Base-by-base conservation (phyloP, 306 rosid species). In the Sechiopsis laciniata region DNA sequence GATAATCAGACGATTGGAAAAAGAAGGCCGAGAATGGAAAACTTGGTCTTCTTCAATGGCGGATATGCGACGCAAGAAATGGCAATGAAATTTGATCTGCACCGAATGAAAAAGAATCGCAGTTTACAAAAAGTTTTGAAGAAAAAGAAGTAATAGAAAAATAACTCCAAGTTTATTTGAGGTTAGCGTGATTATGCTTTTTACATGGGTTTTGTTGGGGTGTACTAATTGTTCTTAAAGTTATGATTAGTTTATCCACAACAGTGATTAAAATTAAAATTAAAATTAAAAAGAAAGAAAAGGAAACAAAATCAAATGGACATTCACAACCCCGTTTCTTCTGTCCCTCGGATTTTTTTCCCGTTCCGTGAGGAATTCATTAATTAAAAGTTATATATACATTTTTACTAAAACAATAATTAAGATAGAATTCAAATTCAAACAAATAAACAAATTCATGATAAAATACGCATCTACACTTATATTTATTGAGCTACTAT, bases 91-190 rank as follows among this genome's bases (percentile, higher is more conserved):
- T 64, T 4, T 65, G 20, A 45, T 67, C 73, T 13, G 21, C 13
- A 37, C 19, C 2, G 72, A 55, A 66, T 10, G 73, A n/a, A n/a
- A n/a, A 45, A 67, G 72, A 67, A 10, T 46, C 29, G 65, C 14
- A 22, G 73, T 2, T 40, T 64, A 19, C 8, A 7, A 40, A 32
- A 46, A 22, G 57, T 12, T 48, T 21, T 3, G 21, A 19, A 46
- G 73, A 68, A 50, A 68, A 16, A 37, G 42, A 66, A 22, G n/a
- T 10, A 19, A 20, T 16, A 58, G 40, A 59, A 15, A 24, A 64
- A 10, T 2, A 24, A 69, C 73, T 69, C 56, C 58, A 50, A 69
- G 73, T 69, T 50, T 50, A 14, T 50, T 7, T 69, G 73, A 69
- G 40, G 8, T 22, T 0, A 32, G 46, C 45, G 17, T 22, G 67